These are phyloP conservation scores for Fagus sylvatica DNA, from an alignment of 306 rosid genomes.

Conservation along the genomic window DNA sequence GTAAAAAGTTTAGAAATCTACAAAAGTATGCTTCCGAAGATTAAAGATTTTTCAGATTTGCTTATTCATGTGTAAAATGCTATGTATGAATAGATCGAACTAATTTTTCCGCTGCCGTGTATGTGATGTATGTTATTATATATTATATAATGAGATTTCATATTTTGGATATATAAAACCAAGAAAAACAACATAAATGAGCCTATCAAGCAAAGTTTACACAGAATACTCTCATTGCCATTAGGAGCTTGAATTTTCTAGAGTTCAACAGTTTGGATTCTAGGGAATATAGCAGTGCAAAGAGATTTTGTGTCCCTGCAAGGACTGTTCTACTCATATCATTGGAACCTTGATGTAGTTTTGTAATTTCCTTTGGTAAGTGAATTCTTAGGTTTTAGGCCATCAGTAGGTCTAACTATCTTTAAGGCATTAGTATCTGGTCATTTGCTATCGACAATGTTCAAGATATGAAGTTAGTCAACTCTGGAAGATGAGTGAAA, in stretches of 20 bases:
- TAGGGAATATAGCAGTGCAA: neutral
- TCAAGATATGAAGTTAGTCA: neutral
- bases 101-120: too few species aligned
- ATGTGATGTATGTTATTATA: too few species aligned
- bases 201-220: neutral
- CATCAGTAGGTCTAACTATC: neutral
- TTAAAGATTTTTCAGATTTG: too few species aligned
- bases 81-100: too few species aligned
- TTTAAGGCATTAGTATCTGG: neutral
- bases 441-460: neutral
- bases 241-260: neutral
- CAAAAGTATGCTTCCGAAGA: too few species aligned
- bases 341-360: neutral
- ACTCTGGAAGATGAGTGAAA: neutral
- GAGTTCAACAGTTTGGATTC: neutral
- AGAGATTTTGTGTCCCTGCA: neutral
- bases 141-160: too few species aligned
- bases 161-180: too few species aligned
- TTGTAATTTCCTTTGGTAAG: neutral
- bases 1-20: too few species aligned
- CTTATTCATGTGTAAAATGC: too few species aligned
- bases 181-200: neutral
- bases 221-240: neutral
- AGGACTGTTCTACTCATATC: neutral
- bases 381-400: neutral